Conservation (phyloP, 1,284 basidiomycete species). For the Apiotrichum gracile region DNA sequence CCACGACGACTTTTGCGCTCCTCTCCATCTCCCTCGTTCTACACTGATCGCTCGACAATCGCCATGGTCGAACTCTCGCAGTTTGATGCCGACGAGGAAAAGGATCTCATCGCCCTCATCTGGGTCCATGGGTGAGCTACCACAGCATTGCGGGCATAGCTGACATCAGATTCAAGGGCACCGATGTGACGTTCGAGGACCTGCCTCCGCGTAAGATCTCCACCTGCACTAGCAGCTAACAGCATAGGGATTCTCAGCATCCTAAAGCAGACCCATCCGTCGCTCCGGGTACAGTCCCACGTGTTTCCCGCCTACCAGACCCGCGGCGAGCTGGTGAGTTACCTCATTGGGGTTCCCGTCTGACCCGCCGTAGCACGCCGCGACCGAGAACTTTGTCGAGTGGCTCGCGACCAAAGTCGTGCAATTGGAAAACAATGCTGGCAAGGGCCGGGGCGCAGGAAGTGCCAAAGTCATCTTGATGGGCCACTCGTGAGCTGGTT, state of each 20-base stretch:
- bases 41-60: background rate
- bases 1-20: no score
- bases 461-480: conserved; percentile 77
- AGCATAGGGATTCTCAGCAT: conserved; percentile 70
- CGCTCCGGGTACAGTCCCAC: conserved; percentile 60
- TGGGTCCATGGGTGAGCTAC: conserved; percentile 46
- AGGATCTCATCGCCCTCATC: conserved; percentile 44
- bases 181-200: conserved; percentile 47
- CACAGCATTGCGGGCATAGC: background rate
- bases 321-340: conserved; percentile 73
- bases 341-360: background rate
- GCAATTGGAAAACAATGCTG: conserved; percentile 65
- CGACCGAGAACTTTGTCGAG: conserved; percentile 74
- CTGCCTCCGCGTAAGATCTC: conserved; percentile 41
- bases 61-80: background rate
- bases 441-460: conserved; percentile 61
- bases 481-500: conserved; percentile 72
- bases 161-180: conserved; percentile 46
- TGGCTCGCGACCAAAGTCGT: conserved; percentile 80
- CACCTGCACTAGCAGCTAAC: background rate
- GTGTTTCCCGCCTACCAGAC: conserved; percentile 92
- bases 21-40: background rate
- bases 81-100: conserved; percentile 1
- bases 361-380: conserved; percentile 56
- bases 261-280: conserved; percentile 51